phyloP scores from a whole-genome alignment of 805 yeast species.

The Saturnispora dispora region DNA sequence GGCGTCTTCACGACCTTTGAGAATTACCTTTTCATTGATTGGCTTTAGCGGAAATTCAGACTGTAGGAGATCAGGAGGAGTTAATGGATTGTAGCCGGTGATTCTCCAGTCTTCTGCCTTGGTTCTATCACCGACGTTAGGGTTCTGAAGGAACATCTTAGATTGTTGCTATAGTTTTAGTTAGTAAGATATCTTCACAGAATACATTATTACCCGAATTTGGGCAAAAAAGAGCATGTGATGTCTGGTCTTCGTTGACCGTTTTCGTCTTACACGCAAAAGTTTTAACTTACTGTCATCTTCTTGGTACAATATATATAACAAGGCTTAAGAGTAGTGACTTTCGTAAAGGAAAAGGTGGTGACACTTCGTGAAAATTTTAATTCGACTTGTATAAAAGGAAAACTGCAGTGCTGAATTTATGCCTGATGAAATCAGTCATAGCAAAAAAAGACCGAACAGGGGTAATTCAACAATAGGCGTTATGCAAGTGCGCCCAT shows the following conservation, averaged over 20 bases:
- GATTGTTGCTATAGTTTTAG: slow-evolving; percentile 14
- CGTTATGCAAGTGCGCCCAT: slow-evolving; percentile 60
- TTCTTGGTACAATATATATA: neutral
- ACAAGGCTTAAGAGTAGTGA: neutral
- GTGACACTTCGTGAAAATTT: neutral
- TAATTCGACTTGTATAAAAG: neutral
- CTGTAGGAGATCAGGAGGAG: slow-evolving; percentile 91
- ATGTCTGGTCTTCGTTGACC: neutral
- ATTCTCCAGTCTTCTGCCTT: slow-evolving; percentile 73
- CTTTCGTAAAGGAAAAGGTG: neutral
- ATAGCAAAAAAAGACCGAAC: neutral
- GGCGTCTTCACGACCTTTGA: slow-evolving; percentile 69
- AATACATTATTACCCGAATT: neutral
- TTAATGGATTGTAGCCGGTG: slow-evolving; percentile 85
- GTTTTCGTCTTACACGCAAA: neutral
- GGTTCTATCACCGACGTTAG: slow-evolving; percentile 73
- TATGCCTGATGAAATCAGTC: neutral
- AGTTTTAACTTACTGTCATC: neutral
- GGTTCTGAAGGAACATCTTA: slow-evolving; percentile 77
- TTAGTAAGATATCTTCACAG: neutral
- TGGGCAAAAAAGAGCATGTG: neutral
- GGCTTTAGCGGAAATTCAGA: slow-evolving; percentile 69
- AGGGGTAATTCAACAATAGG: neutral
- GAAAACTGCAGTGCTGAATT: neutral
- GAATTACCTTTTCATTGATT: slow-evolving; percentile 50